Evolutionary conservation across 1,284 basidiomycete genomes (phyloP), one percentile per base, ranked within the genome.

Genomic region (Xerocomus nothofagi): DNA sequence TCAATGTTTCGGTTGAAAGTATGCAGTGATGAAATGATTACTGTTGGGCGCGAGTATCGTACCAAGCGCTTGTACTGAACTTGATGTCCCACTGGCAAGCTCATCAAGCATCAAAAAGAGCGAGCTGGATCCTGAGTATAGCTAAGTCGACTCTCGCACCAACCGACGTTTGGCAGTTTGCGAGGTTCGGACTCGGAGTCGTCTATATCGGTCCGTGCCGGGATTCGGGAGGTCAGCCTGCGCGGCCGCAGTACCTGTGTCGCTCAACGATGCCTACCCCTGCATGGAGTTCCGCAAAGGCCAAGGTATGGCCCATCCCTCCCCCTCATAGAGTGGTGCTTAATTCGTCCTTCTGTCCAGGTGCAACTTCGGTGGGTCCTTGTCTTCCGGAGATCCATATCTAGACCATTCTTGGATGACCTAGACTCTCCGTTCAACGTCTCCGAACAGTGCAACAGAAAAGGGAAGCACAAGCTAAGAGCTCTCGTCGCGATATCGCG

Each of bases 401-500:
- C 15, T n/a, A 17, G 26, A 23, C 45, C 24, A 21, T 43, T 37
- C 27, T 26, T 39, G 47, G 17, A 45, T 40, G 44, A 33, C n/a
- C 44, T 32, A 94, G 91, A 55, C 80, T 98, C 40, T 91, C 93
- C 3, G 88, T 96, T 26, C 94, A 98, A 70, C 85, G 95, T 6
- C 76, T 97, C 45, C 81, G 91, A 45, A 93, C 89, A 29, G 73
- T 97, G 3, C 92, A 96, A 63, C 90, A 94, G 73, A 98, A 98
- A 80, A 94, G 91, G 72, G 84, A 88, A 57, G 93, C 94, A 0
- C 84, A 97, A 52, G 93, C 93, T 0, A 98, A 98, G 73, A 78
- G 78, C 39, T 73, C 86, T 18, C 76, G 91, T 55, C 77, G 90
- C 39, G 90, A 93, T 55, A 90, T 93, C 50, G 88, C 90, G 3